Evolutionary conservation across 768 basidiomycete species (phyloP).

Genomic region (Arthromyces matolae): DNA sequence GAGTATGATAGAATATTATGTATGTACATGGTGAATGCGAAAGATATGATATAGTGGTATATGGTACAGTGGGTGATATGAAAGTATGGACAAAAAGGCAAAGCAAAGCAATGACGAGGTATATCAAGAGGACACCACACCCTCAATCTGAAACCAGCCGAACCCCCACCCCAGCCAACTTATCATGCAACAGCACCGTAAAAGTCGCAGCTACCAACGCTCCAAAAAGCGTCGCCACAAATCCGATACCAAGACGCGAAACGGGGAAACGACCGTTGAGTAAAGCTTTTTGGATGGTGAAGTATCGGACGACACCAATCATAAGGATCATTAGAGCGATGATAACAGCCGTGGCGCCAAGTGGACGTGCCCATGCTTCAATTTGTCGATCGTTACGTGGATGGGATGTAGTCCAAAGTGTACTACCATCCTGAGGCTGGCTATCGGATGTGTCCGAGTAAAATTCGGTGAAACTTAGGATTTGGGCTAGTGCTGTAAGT

Average conservation of each 20-base stretch:
- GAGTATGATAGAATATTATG: neutral
- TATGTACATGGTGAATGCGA: neutral
- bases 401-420: too few species aligned
- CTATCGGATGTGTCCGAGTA: constrained; percentile 5
- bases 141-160: too few species aligned
- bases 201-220: constrained; percentile 8
- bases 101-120: neutral
- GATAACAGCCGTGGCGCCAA: constrained; percentile 38
- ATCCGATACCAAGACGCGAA: constrained; percentile 3
- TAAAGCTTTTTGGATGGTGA: constrained; percentile 12
- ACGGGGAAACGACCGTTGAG: constrained; percentile 13
- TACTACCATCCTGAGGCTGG: too few species aligned
- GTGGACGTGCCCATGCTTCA: constrained; percentile 32
- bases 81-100: neutral
- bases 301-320: constrained; percentile 20
- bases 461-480: constrained; percentile 37
- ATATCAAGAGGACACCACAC: neutral
- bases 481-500: constrained; percentile 39
- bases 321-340: constrained; percentile 33
- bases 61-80: too few species aligned
- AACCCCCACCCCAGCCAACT: too few species aligned
- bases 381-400: neutral
- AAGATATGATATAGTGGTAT: neutral
- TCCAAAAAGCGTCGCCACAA: constrained; percentile 6
- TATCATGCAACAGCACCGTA: constrained; percentile 1